phyloP scores from a whole-genome alignment of 805 yeast genomes.

The Lipomyces lipofer region DNA sequence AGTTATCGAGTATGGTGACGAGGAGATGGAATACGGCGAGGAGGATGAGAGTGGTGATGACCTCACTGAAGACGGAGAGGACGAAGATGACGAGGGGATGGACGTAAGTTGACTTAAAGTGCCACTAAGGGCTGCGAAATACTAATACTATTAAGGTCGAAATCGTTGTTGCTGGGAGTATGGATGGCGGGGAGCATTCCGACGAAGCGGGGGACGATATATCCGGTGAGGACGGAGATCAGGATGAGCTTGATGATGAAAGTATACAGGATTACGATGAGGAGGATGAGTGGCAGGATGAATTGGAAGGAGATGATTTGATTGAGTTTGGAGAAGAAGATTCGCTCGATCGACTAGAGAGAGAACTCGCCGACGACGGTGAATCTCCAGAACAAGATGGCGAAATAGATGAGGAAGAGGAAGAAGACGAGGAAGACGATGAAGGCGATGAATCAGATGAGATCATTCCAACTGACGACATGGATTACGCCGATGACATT shows the following conservation, averaged over 20 bases:
- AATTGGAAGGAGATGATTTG: constrained; percentile 2
- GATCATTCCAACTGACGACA: constrained; percentile 19
- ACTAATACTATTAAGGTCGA: constrained; percentile 19
- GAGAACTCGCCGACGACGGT: constrained; percentile 29
- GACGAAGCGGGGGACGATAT: constrained; percentile 38
- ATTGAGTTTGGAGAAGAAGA: constrained; percentile 30
- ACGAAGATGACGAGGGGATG: constrained; percentile 38
- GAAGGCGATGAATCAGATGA: constrained; percentile 40
- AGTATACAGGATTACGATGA: constrained; percentile 29
- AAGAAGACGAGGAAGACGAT: constrained; percentile 40
- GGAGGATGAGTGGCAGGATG: constrained; percentile 22
- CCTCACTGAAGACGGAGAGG: constrained; percentile 30
- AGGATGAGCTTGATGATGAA: constrained; percentile 33
- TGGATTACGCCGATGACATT: constrained; percentile 28
- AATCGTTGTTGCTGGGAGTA: constrained; percentile 36
- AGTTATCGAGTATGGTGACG: constrained; percentile 32
- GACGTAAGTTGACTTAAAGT: constrained; percentile 35
- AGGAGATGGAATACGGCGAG: constrained; percentile 32
- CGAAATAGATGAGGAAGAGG: constrained; percentile 42
- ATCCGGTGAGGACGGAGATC: constrained; percentile 15
- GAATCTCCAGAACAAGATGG: constrained; percentile 21
- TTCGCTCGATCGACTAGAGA: constrained; percentile 32
- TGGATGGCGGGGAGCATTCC: constrained; percentile 28
- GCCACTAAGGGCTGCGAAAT: too few relatives aligned
- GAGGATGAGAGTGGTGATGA: constrained; percentile 30